Base-by-base conservation (phyloP, 108 stramenopile species). In the Poteriospumella lacustris region DNA sequence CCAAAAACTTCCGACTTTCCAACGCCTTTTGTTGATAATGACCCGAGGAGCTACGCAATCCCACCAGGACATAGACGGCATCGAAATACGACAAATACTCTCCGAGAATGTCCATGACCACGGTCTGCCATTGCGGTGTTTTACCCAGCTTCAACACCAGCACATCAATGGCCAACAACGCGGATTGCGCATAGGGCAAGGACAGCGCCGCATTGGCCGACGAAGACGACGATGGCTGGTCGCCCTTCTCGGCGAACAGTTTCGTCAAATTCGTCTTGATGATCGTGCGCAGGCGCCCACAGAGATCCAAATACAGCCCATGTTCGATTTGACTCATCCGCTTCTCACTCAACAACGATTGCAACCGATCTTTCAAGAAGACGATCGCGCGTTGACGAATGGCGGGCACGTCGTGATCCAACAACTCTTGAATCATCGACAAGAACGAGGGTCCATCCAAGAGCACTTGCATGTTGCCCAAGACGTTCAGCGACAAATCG, bases 141-240 rank as follows among this genome's bases (percentile, higher is more conserved):
- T 5, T 38, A 73, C 43, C 41, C 28, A 73, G 31, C 15, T 34
- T 28, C 12, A 26, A 5, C 9, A 33, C 70, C 5, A 73, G 41
- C 5, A 73, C 33, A 42, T 73, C 70, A 3, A 73, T 5, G 33
- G 31, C 26, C 70, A 73, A 42, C 9, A 73, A 5, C 9, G 70
- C 36, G 9, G 70, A 73, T 73, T 73, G 70, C 5, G 5, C 70
- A 3, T n/a, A n/a, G n/a, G n/a, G n/a, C n/a, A n/a, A n/a, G n/a
- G n/a, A n/a, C n/a, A n/a, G n/a, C n/a, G n/a, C n/a, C n/a, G n/a
- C n/a, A n/a, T n/a, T n/a, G n/a, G n/a, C n/a, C n/a, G n/a, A n/a
- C n/a, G n/a, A n/a, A n/a, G n/a, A n/a, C n/a, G n/a, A n/a, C n/a
- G n/a, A n/a, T n/a, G n/a, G n/a, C n/a, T n/a, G n/a, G n/a, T n/a